These are phyloP conservation scores for Rhododendron kiyosumense DNA, from an alignment of 148 eudicot species.

Conservation along the genomic window DNA sequence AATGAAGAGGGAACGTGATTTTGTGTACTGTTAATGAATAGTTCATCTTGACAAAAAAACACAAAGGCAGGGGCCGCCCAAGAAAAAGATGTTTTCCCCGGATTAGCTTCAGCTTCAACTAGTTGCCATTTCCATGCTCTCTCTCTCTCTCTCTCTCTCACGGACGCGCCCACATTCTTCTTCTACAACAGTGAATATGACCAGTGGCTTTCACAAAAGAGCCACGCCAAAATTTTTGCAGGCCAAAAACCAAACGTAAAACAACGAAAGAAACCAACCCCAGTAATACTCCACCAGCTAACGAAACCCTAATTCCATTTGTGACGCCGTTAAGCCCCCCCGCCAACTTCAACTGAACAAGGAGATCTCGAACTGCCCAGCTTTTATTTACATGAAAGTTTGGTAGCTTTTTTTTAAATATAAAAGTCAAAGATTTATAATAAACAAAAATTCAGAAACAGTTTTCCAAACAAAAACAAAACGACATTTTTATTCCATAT, in stretches of 20 bases:
- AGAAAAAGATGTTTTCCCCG: not conserved
- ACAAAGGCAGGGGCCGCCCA: not conserved
- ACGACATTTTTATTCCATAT: not conserved
- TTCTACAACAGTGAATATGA: constrained; percentile 6
- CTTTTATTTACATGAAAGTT: not conserved
- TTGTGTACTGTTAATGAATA: not conserved
- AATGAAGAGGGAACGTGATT: not conserved
- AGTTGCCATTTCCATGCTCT: not conserved
- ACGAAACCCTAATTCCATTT: constrained; percentile 8
- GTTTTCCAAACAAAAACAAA: not conserved
- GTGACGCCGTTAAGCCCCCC: not conserved
- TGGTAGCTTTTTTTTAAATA: not conserved
- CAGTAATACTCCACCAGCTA: not conserved
- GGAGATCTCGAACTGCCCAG: not conserved
- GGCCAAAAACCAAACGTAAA: constrained; percentile 9
- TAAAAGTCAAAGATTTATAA: not conserved
- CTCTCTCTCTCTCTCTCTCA: not conserved
- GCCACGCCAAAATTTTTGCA: not conserved
- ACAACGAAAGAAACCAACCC: constrained; percentile 1
- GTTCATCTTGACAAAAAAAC: not conserved
- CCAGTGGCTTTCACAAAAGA: not conserved
- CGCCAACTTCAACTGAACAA: not conserved
- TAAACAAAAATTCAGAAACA: not conserved
- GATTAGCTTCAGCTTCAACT: constrained; percentile 6
- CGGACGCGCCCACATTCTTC: not conserved